phyloP scores from a whole-genome alignment of 805 yeast species.

The Teunomyces kruisii region DNA sequence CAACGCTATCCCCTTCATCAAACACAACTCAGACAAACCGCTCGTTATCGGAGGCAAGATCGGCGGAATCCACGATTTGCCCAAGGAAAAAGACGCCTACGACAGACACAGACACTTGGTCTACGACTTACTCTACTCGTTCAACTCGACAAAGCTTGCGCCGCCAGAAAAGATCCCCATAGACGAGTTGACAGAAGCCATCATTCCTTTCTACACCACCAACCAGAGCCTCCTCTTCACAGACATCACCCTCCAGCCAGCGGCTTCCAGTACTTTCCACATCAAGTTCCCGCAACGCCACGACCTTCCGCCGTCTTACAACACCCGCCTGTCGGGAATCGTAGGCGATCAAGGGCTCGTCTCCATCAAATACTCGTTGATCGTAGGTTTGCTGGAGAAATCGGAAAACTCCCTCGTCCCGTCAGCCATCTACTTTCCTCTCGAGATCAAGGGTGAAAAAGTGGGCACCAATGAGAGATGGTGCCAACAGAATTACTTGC shows the following conservation, averaged over 20 bases:
- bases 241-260: conserved; percentile 22
- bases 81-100: conserved; percentile 15
- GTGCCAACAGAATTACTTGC: conserved; percentile 28
- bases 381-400: conserved; percentile 32
- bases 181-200: conserved; percentile 28
- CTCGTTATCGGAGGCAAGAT: conserved; percentile 32
- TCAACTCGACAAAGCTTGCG: conserved; percentile 21
- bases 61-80: conserved; percentile 37
- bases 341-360: conserved; percentile 39
- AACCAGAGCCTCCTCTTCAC: conserved; percentile 39
- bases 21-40: conserved; percentile 14
- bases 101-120: conserved; percentile 23
- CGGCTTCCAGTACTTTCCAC: conserved; percentile 16
- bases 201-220: conserved; percentile 42
- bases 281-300: conserved; percentile 22
- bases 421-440: conserved; percentile 37
- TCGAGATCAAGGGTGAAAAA: conserved; percentile 24
- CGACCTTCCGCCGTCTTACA: conserved; percentile 40
- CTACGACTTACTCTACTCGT: conserved; percentile 36
- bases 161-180: conserved; percentile 4
- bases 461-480: conserved; percentile 27
- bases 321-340: conserved; percentile 40
- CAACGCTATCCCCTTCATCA: conserved; percentile 24
- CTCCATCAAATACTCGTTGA: conserved; percentile 36
- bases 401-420: conserved; percentile 11